These are phyloP conservation scores for Salix koriyanagi DNA, from an alignment of 345 rosid genomes.

Conservation along the genomic window DNA sequence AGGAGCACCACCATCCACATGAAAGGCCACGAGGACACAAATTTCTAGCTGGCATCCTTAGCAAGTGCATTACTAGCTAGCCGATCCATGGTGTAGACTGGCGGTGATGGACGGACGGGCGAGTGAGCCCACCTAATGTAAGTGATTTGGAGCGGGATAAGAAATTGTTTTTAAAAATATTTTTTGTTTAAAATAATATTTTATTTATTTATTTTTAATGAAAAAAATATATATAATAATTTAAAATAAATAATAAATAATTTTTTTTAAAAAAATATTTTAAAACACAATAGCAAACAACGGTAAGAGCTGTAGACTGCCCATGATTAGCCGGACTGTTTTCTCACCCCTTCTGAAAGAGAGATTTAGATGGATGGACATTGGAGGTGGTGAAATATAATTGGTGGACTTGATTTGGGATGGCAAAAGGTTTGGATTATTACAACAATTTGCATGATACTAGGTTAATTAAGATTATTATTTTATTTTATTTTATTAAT, in stretches of 20 bases:
- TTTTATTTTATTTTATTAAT: background rate
- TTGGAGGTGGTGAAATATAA: too few relatives aligned
- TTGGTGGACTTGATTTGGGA: too few relatives aligned
- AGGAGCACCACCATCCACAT: background rate
- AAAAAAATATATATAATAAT: too few relatives aligned
- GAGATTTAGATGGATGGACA: background rate
- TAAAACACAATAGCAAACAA: too few relatives aligned
- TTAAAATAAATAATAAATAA: too few relatives aligned
- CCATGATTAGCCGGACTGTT: background rate
- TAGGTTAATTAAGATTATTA: too few relatives aligned
- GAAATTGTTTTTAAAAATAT: too few relatives aligned
- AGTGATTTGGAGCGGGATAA: fast-evolving
- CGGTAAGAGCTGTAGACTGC: background rate
- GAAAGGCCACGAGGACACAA: background rate
- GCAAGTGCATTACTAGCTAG: background rate
- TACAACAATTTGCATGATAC: too few relatives aligned
- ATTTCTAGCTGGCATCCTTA: slow-evolving; percentile 1
- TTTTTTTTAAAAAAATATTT: too few relatives aligned
- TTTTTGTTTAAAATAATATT: too few relatives aligned
- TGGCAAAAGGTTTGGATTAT: too few relatives aligned
- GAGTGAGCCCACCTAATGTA: background rate
- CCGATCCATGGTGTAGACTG: background rate
- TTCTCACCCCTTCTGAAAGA: background rate
- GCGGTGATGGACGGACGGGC: background rate
- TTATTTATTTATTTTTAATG: too few relatives aligned